A percentile compares a stretch with the other conserved stretches of the same genome.
Evolutionary conservation across 306 rosid genomes (phyloP).

Genomic region (Cicer yamashitae): DNA sequence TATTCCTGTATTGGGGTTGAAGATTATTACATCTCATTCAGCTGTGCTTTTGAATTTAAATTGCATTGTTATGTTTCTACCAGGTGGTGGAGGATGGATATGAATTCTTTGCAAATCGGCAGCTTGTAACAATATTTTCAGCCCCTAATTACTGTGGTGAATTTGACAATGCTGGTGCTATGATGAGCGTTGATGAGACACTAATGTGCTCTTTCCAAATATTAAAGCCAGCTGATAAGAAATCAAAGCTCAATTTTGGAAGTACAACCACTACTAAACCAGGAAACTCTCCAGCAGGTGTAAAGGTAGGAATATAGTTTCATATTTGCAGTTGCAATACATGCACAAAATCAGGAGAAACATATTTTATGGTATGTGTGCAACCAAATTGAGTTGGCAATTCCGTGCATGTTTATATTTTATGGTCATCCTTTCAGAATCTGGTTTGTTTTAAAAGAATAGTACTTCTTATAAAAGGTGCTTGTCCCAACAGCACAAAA

Average conservation of each 20-base stretch:
- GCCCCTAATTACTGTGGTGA: constrained; percentile 99
- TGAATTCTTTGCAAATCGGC: constrained; percentile 85
- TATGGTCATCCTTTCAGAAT: constrained; percentile 18
- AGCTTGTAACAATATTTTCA: constrained; percentile 94
- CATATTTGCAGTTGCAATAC: constrained; percentile 32
- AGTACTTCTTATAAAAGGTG: background rate
- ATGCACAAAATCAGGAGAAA: constrained; percentile 23
- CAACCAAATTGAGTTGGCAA: constrained; percentile 14
- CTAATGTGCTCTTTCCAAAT: constrained; percentile 95
- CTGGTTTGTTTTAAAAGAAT: constrained; percentile 29
- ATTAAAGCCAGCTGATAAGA: constrained; percentile 79
- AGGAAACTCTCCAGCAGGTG: constrained; percentile 57
- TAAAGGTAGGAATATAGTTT: constrained; percentile 55
- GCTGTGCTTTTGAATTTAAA: constrained; percentile 24
- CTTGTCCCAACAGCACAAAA: constrained; percentile 18
- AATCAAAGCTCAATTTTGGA: constrained; percentile 58
- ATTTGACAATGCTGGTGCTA: constrained; percentile 94
- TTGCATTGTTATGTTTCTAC: constrained; percentile 40
- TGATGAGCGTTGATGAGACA: constrained; percentile 97
- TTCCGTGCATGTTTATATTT: constrained; percentile 20
- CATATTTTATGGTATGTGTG: constrained; percentile 20
- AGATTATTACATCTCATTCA: constrained; percentile 24
- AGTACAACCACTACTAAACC: constrained; percentile 72
- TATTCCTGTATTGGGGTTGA: constrained; percentile 29
- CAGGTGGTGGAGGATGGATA: constrained; percentile 99